Evolutionary conservation across 305 asterid species (phyloP).

Genomic region (Rubia peregrina): DNA sequence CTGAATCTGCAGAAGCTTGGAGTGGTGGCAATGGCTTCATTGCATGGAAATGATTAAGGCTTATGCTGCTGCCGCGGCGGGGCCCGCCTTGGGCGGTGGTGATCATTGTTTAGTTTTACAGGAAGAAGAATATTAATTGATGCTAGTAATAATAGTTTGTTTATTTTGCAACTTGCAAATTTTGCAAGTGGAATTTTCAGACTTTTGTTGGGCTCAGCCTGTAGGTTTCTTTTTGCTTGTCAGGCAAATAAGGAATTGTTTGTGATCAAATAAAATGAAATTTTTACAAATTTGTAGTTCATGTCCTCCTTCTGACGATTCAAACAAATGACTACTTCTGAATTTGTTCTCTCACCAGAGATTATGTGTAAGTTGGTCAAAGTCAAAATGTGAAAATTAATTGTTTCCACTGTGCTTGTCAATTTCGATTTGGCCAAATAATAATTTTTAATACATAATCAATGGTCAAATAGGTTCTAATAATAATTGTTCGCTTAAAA

Average conservation of each 20-base stretch:
- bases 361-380: too few relatives aligned
- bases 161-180: background rate
- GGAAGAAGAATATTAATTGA: background rate
- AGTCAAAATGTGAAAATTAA: too few relatives aligned
- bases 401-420: too few relatives aligned
- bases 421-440: too few relatives aligned
- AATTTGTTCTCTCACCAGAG: too few relatives aligned
- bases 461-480: background rate
- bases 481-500: too few relatives aligned
- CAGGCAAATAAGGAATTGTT: background rate
- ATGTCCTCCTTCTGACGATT: background rate
- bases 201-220: background rate
- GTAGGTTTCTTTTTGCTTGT: background rate
- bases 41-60: slow-evolving; percentile 40
- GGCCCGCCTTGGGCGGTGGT: slow-evolving; percentile 3
- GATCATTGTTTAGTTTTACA: slow-evolving; percentile 5
- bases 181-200: background rate
- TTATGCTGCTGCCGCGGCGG: background rate
- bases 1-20: slow-evolving; percentile 82
- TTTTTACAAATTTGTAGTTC: background rate
- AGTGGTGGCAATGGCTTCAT: slow-evolving; percentile 45
- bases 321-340: too few relatives aligned
- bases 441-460: too few relatives aligned
- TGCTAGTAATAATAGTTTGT: background rate
- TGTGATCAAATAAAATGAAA: background rate